Conservation (phyloP, 306 rosid genomes). For the Dalbergia oliveri region DNA sequence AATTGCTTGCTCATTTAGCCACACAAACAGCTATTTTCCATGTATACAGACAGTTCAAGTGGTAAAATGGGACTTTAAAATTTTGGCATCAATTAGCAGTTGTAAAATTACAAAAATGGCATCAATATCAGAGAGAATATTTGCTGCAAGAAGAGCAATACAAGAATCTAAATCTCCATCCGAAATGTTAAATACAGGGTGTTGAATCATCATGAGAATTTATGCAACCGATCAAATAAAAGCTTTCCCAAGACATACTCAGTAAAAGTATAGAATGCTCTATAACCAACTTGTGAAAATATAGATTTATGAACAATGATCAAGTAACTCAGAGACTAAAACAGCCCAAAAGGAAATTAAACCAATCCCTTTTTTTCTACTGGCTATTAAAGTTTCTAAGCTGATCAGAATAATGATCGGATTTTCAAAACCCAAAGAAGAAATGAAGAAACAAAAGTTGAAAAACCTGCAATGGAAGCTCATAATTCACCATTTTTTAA, state of each 20-base stretch:
- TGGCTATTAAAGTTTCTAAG: neutral
- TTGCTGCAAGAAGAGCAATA: conserved; percentile 13
- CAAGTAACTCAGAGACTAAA: neutral
- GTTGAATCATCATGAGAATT: conserved; percentile 24
- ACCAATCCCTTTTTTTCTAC: too few species aligned
- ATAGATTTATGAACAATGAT: conserved; percentile 19
- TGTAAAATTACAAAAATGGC: neutral
- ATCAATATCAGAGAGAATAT: neutral
- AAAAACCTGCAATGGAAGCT: conserved; percentile 6
- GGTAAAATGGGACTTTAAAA: conserved; percentile 2
- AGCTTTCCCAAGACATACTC: conserved; percentile 2
- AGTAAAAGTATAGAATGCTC: neutral
- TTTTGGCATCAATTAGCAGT: conserved; percentile 14
- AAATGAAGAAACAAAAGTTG: neutral
- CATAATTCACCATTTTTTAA: neutral
- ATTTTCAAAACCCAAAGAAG: neutral
- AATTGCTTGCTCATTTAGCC: conserved; percentile 12
- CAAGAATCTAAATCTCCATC: conserved; percentile 38
- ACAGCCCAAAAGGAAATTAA: too few species aligned
- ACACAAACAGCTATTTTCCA: neutral
- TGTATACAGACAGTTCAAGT: neutral
- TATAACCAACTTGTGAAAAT: conserved; percentile 30
- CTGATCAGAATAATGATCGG: conserved; percentile 39
- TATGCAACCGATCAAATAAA: conserved; percentile 5
- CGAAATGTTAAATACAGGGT: conserved; percentile 23